Evolutionary conservation across 2,329 filamentous ascomycete species (phyloP).

Genomic region (Xylaria sp.): DNA sequence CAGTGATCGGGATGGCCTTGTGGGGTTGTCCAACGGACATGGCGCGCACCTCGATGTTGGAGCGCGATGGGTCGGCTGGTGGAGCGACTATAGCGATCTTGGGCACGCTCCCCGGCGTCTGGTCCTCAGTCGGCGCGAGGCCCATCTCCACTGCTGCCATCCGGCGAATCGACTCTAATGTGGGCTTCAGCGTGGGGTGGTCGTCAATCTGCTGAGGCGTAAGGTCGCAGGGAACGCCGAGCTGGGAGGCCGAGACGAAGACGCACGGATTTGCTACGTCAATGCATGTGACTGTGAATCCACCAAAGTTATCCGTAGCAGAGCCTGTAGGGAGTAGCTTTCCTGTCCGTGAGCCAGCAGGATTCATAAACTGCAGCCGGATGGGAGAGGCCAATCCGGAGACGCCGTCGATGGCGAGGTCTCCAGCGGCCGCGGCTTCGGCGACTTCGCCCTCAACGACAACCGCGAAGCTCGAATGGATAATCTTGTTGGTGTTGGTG

Average conservation of each 20-base stretch:
- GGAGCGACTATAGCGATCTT: conserved; percentile 59
- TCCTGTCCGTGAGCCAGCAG: conserved; percentile 55
- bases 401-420: conserved; percentile 56
- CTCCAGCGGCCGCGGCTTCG: conserved; percentile 46
- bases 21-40: conserved; percentile 60
- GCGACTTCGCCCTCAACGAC: conserved; percentile 37
- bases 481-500: conserved; percentile 50
- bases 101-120: conserved; percentile 51
- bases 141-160: conserved; percentile 55
- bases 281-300: conserved; percentile 38
- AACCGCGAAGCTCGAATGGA: conserved; percentile 54
- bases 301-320: background rate
- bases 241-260: conserved; percentile 51
- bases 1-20: conserved; percentile 56
- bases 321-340: conserved; percentile 7
- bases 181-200: conserved; percentile 46
- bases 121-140: conserved; percentile 50
- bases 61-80: conserved; percentile 30
- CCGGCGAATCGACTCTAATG: conserved; percentile 53
- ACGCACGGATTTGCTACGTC: conserved; percentile 58
- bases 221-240: conserved; percentile 44
- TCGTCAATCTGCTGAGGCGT: conserved; percentile 49
- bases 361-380: conserved; percentile 53
- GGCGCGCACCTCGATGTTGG: conserved; percentile 55
- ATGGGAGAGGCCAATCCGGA: conserved; percentile 52